Conservation (phyloP, 495 filamentous ascomycete species). For the Aspergillus conjunctus region DNA sequence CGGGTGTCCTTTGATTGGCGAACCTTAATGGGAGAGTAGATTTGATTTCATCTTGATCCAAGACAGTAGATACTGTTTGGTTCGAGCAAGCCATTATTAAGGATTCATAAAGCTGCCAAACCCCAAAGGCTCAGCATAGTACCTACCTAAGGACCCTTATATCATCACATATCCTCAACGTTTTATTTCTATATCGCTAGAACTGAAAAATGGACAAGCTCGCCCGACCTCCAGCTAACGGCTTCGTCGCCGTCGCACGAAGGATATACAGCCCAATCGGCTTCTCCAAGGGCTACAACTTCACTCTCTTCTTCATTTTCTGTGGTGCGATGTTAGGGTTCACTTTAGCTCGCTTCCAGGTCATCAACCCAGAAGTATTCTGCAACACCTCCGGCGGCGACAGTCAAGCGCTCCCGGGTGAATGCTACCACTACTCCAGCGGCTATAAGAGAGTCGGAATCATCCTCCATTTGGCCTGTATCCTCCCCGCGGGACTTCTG, state of each 20-base stretch:
- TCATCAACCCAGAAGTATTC: slow-evolving; percentile 3
- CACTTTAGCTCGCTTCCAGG: slow-evolving; percentile 4
- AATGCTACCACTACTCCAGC: slow-evolving; percentile 7
- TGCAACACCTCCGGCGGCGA: background rate
- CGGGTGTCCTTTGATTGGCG: too few relatives aligned
- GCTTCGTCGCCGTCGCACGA: background rate
- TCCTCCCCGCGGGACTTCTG: background rate
- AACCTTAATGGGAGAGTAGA: too few relatives aligned
- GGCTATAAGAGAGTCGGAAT: background rate
- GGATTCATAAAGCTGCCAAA: too few relatives aligned
- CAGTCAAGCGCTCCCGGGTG: background rate
- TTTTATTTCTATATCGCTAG: too few relatives aligned
- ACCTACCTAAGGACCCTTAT: too few relatives aligned
- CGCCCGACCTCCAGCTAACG: background rate
- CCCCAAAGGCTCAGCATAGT: too few relatives aligned
- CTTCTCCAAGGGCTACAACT: slow-evolving; percentile 10
- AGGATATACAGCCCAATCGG: slow-evolving; percentile 1
- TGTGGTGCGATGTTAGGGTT: slow-evolving; percentile 4
- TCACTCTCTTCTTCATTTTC: slow-evolving; percentile 11
- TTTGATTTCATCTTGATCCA: too few relatives aligned
- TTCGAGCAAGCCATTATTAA: too few relatives aligned
- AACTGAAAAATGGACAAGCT: background rate
- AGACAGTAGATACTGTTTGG: too few relatives aligned
- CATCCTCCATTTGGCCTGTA: background rate
- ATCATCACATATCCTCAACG: background rate